A percentile compares a stretch with the other conserved stretches of the same genome.
These are phyloP conservation scores for Coprinopsis strossmayeri DNA, from an alignment of 768 basidiomycete species.

Conservation along the genomic window DNA sequence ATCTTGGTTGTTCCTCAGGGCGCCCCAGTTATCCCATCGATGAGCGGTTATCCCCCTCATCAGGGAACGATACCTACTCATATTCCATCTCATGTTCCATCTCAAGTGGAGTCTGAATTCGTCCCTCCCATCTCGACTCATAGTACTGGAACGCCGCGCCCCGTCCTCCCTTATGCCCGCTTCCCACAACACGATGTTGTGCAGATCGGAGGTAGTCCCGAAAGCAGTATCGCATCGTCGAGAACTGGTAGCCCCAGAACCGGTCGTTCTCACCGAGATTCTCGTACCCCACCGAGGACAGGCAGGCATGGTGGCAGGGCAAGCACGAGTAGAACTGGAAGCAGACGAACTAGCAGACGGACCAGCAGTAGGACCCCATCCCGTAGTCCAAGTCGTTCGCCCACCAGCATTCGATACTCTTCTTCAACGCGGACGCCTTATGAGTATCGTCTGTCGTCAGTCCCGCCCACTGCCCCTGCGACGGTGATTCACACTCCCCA, in stretches of 20 bases:
- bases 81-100: not conserved
- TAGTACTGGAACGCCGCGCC: conserved; percentile 7
- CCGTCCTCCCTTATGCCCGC: conserved; percentile 2
- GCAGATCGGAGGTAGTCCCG: not conserved
- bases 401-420: not conserved
- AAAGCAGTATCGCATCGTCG: conserved; percentile 7
- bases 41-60: not conserved
- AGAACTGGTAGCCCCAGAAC: not conserved
- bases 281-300: not conserved
- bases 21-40: conserved; percentile 1
- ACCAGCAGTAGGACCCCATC: not conserved
- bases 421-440: not conserved
- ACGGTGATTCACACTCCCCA: not conserved
- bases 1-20: conserved; percentile 10
- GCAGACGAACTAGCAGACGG: not conserved
- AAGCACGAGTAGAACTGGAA: not conserved
- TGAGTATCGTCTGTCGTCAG: not conserved
- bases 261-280: not conserved
- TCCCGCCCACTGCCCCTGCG: not conserved
- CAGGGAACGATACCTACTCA: conserved; percentile 1
- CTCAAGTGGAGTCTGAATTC: conserved; percentile 13
- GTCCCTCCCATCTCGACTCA: conserved; percentile 16
- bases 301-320: not conserved
- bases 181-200: not conserved
- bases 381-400: not conserved